These are phyloP conservation scores for Amborella trichopoda DNA, from an alignment of 164 flowering plant genomes.

Conservation along the genomic window DNA sequence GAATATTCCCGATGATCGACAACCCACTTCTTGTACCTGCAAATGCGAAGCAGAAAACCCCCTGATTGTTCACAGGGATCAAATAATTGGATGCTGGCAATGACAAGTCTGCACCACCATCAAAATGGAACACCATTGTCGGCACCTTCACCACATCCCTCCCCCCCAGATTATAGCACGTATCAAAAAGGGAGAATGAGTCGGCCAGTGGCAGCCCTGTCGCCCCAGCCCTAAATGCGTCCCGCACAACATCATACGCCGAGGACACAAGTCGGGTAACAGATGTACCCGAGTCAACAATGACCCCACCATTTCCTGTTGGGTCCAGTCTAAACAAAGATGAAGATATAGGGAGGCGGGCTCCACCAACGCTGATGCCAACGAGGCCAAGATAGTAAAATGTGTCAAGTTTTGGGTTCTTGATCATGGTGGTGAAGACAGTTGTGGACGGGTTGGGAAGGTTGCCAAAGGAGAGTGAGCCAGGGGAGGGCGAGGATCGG, in stretches of 20 bases:
- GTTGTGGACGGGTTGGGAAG: slow-evolving; percentile 43
- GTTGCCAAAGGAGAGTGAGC: slow-evolving; percentile 63
- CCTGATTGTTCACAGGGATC: slow-evolving; percentile 67
- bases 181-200: slow-evolving; percentile 74
- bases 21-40: slow-evolving; percentile 71
- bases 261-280: slow-evolving; percentile 79
- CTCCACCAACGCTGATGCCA: slow-evolving; percentile 83
- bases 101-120: slow-evolving; percentile 54
- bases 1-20: slow-evolving; percentile 91
- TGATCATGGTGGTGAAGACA: slow-evolving; percentile 55
- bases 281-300: slow-evolving; percentile 89
- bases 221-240: slow-evolving; percentile 67
- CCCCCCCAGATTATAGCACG: slow-evolving; percentile 79
- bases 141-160: slow-evolving; percentile 79
- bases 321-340: slow-evolving; percentile 53
- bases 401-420: slow-evolving; percentile 70
- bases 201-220: slow-evolving; percentile 32
- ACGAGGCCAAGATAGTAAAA: slow-evolving; percentile 75
- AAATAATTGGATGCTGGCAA: slow-evolving; percentile 81
- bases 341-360: slow-evolving; percentile 37
- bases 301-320: slow-evolving; percentile 85
- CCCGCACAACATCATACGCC: slow-evolving; percentile 61
- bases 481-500: slow-evolving; percentile 39
- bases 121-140: slow-evolving; percentile 80
- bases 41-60: slow-evolving; percentile 85